Base-by-base conservation (phyloP, 2,329 filamentous ascomycete species). In the Phialophora tarda region DNA sequence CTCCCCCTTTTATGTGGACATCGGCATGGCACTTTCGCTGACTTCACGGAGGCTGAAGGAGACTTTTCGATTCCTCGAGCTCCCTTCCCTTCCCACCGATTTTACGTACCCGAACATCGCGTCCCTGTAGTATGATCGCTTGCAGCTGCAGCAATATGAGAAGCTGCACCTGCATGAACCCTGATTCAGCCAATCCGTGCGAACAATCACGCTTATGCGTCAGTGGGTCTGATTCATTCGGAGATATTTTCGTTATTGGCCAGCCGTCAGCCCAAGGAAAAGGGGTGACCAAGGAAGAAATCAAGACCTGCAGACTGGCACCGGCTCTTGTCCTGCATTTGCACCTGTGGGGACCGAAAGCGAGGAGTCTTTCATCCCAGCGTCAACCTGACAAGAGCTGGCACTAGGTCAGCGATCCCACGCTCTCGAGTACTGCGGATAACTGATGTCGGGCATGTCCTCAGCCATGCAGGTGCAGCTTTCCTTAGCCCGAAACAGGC, bases 201-300 rank as follows among this genome's bases (percentile, higher is more conserved):
- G 10, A 44, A 57, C 63, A 65, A 65, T 65, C 50, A 68, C 66
- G 66, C 66, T 68, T 68, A 65, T 65, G 66, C 51, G 23, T 28
- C 34, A 14, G 59, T 30, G 60, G 60, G 32, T 56, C 51, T 57
- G 62, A 65, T 53, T 38, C 28, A n/a, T 23, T 64, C 59, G 62
- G 56, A 65, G 48, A 63, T 60, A 58, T 56, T 56, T 38, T 65
- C 59, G 62, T 55, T 47, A 65, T 65, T 64, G 59, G 53, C 23
- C 47, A 21, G 41, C 23, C 47, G 23, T 14, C 47, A 38, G 44
- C n/a, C 24, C 55, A 62, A 34, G 47, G 58, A 63, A 63, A 63
- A 63, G 66, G 63, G 66, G 53, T 48, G 57, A 44, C 32, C 58
- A 57, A 61, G 57, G 59, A 47, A 44, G 32, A 41, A 55, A 55